Evolutionary conservation across 208 protist genomes (phyloP).

Genomic region (Leishmania mexicana): DNA sequence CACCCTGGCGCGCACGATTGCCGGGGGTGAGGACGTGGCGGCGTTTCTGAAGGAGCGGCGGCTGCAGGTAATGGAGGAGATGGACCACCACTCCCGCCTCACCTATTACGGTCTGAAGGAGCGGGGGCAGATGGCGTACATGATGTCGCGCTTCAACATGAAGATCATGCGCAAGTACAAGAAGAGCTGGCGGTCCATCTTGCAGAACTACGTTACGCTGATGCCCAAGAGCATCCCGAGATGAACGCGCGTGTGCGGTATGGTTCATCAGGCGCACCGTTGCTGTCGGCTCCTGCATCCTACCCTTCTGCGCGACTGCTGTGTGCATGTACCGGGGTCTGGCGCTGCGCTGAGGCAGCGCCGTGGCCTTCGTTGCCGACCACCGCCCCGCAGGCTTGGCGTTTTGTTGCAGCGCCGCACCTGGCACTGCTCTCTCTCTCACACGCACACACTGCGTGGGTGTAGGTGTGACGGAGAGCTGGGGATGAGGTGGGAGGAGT

Average conservation of each 20-base stretch:
- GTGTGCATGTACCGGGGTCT: not conserved
- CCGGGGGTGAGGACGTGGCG: constrained; percentile 69
- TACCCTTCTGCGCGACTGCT: not conserved
- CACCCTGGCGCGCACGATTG: constrained; percentile 75
- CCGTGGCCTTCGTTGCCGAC: not conserved
- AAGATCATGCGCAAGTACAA: constrained; percentile 92
- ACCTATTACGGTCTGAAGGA: constrained; percentile 84
- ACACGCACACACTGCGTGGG: not conserved
- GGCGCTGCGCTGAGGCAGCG: not conserved
- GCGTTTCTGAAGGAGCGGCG: constrained; percentile 80
- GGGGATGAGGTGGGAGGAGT: not conserved
- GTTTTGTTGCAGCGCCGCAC: not conserved
- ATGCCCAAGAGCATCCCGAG: constrained; percentile 64
- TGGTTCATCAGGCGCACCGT: not conserved
- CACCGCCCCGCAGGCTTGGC: not conserved
- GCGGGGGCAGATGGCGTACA: constrained; percentile 87
- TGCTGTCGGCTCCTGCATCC: not conserved
- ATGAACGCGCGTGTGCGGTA: not conserved
- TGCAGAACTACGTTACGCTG: constrained; percentile 88
- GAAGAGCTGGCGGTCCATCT: constrained; percentile 83
- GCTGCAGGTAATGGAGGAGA: constrained; percentile 89
- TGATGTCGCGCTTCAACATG: constrained; percentile 89
- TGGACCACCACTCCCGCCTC: constrained; percentile 83
- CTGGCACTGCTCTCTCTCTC: not conserved
- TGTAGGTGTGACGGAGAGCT: not conserved